Conservation (phyloP, 257 asterid genomes). For the Solanum neorickii region DNA sequence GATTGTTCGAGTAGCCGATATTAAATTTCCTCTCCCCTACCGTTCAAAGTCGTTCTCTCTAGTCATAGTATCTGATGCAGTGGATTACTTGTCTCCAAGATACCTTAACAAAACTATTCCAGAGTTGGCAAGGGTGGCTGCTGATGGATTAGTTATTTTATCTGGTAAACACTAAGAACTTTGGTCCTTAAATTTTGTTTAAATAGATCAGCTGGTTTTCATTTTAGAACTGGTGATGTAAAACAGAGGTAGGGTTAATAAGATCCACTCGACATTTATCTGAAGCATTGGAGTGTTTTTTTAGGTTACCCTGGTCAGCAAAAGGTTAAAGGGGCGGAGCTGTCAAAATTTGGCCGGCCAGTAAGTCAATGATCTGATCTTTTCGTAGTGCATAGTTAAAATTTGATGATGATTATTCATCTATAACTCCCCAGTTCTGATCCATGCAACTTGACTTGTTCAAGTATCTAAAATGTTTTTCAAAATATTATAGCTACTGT, state of each 20-base stretch:
- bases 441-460: neutral
- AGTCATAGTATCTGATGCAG: slow-evolving; percentile 71
- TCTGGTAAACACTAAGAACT: slow-evolving; percentile 43
- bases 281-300: neutral
- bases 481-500: neutral
- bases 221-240: neutral
- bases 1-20: slow-evolving; percentile 75
- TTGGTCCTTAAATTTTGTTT: neutral
- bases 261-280: neutral
- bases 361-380: slow-evolving; percentile 27
- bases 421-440: neutral
- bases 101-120: slow-evolving; percentile 74
- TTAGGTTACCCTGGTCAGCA: slow-evolving; percentile 81
- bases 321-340: slow-evolving; percentile 67
- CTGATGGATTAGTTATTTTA: slow-evolving; percentile 64
- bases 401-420: neutral
- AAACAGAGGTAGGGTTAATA: neutral
- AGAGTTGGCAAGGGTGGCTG: slow-evolving; percentile 57
- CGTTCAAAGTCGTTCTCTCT: slow-evolving; percentile 76
- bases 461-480: neutral
- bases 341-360: slow-evolving; percentile 87
- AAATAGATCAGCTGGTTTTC: neutral
- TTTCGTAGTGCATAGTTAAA: neutral
- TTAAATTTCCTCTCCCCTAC: slow-evolving; percentile 86
- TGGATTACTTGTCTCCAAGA: slow-evolving; percentile 79